phyloP scores from a whole-genome alignment of 1,139 yeast genomes.

The Geotrichum citri-aurantii region DNA sequence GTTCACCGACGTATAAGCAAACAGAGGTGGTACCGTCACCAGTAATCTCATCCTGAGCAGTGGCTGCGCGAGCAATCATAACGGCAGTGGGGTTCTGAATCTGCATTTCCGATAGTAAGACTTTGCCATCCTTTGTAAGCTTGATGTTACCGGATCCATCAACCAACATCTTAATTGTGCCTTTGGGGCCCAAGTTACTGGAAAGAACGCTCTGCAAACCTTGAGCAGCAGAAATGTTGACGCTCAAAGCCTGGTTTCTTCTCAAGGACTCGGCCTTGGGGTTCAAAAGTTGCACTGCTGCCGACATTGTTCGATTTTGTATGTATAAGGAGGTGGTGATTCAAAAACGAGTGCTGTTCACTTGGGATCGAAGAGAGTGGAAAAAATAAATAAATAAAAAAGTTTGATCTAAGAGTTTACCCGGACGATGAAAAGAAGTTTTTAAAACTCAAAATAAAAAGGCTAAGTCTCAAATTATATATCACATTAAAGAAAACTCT shows the following conservation, averaged over 20 bases:
- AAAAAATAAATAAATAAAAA: not conserved
- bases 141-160: constrained; percentile 96
- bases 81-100: constrained; percentile 99
- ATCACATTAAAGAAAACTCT: too few species aligned
- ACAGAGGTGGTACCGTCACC: constrained; percentile 99
- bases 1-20: constrained; percentile 88
- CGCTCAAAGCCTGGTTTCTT: constrained; percentile 91
- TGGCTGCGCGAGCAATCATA: constrained; percentile 95
- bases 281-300: constrained; percentile 80
- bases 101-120: constrained; percentile 91
- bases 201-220: constrained; percentile 91
- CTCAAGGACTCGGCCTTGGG: constrained; percentile 96
- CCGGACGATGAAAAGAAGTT: too few species aligned
- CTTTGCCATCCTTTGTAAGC: constrained; percentile 96
- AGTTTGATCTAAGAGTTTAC: not conserved
- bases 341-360: not conserved
- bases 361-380: not conserved
- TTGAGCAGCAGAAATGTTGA: constrained; percentile 92
- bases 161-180: constrained; percentile 90
- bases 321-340: not conserved
- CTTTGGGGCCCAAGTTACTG: constrained; percentile 93
- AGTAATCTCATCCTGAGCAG: constrained; percentile 97
- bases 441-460: too few species aligned
- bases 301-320: constrained; percentile 5
- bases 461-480: too few species aligned